Evolutionary conservation across 2,329 filamentous ascomycete genomes (phyloP), one percentile per base, ranked within the genome.

Genomic region (Fusarium annulatum): DNA sequence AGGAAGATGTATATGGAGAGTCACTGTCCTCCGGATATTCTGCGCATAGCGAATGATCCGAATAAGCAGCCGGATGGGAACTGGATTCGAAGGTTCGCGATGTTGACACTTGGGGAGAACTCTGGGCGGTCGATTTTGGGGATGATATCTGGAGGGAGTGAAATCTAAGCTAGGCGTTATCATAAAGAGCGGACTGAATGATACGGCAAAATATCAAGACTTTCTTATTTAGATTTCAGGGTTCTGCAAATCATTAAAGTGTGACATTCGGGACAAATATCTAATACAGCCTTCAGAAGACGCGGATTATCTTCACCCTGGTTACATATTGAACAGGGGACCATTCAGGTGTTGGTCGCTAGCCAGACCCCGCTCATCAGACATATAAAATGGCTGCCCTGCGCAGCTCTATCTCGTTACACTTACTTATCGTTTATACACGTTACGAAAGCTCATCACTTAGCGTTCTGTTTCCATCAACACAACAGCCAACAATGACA

Each of bases 1-100:
- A 49, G 65, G 3, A 59, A 39, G 9, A 48, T 69, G 60, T 21
- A 61, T 5, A 51, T 70, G 55, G 48, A 70, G 34, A 59, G 60
- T 1, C 60, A 69, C 14, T 70, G 61, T 4, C 55, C 67, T 2
- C 48, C 55, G 3, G 65, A 67, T 23, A 53, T 68, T 8, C 11
- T 68, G 3, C 46, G 18, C 1, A 49, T 45, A 19, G 48, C 38
- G 5, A 48, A 61, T 21, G 48, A 61, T 26, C 21, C 38, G 5
- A 14, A 5, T 14, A 57, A 39, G 16, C 55, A 67, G 14, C 48
- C 42, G 2, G 10, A 19, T 7, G 38, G 7, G 1, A 68, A 67
- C 3, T 67, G 48, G 63, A 68, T 68, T 26, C 19, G 14, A 1
- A 28, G 7, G 15, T 68, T 68, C 34, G 38, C 55, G 3, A 61